Evolutionary conservation across 305 asterid species (phyloP).

Genomic region (Andrographis paniculata): DNA sequence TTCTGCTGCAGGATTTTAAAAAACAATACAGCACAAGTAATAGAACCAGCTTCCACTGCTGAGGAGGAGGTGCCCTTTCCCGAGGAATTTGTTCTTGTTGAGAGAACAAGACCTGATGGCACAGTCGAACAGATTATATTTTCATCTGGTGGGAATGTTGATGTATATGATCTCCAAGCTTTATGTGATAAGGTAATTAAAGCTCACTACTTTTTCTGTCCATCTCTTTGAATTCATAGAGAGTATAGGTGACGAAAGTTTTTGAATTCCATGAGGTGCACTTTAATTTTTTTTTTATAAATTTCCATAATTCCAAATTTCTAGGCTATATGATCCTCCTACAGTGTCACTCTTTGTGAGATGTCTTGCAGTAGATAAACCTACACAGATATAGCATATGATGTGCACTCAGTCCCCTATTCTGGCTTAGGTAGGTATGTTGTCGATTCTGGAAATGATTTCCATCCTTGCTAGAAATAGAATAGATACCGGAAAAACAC

Average conservation of each 20-base stretch:
- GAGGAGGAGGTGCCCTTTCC: slow-evolving; percentile 67
- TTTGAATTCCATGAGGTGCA: no score
- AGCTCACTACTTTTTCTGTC: slow-evolving; percentile 2
- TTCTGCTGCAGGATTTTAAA: slow-evolving; percentile 55
- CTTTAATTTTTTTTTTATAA: no score
- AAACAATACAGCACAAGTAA: slow-evolving; percentile 56
- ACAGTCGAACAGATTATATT: slow-evolving; percentile 75
- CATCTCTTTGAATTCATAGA: slow-evolving; percentile 1
- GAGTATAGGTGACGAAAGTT: neutral
- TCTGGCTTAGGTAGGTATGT: no score
- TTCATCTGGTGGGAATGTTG: slow-evolving; percentile 84
- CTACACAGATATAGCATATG: neutral
- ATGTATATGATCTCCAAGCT: slow-evolving; percentile 79
- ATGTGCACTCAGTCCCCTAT: neutral
- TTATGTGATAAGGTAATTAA: slow-evolving; percentile 79
- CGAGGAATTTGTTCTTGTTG: slow-evolving; percentile 79
- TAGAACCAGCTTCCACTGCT: slow-evolving; percentile 51
- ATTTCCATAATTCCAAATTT: no score
- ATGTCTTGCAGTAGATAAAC: no score
- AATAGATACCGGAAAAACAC: neutral
- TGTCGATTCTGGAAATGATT: no score
- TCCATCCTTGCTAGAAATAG: neutral
- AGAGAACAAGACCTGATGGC: slow-evolving; percentile 69
- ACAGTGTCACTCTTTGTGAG: no score
- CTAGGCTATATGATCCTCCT: no score